These are phyloP conservation scores for Aspergillus sclerotiicarbonarius DNA, from an alignment of 495 filamentous ascomycete genomes.

Conservation along the genomic window DNA sequence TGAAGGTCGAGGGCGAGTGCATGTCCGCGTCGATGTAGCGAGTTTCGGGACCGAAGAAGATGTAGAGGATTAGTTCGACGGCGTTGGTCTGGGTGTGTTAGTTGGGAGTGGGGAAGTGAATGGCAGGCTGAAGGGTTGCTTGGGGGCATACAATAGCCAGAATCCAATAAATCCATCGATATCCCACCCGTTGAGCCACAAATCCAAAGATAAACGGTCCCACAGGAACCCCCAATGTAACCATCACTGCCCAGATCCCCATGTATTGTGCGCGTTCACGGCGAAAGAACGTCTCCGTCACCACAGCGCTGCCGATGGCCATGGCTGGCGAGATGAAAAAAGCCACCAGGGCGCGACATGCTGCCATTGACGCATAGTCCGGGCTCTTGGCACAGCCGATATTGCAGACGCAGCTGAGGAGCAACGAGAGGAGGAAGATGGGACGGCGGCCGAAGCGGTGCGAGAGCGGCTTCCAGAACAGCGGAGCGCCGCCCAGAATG, in stretches of 20 bases:
- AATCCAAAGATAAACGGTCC: constrained; percentile 53
- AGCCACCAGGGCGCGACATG: constrained; percentile 49
- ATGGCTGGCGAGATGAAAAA: constrained; percentile 55
- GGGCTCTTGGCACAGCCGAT: constrained; percentile 44
- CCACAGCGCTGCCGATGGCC: constrained; percentile 54
- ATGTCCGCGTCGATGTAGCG: constrained; percentile 43
- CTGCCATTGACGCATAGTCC: constrained; percentile 43
- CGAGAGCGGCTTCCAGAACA: constrained; percentile 57
- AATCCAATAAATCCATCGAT: constrained; percentile 44
- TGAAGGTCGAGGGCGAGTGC: constrained; percentile 31
- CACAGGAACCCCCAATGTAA: constrained; percentile 53
- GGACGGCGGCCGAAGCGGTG: constrained; percentile 54
- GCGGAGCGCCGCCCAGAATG: constrained; percentile 48
- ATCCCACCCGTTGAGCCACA: constrained; percentile 42
- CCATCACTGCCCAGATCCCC: constrained; percentile 54
- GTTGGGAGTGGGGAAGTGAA: not conserved
- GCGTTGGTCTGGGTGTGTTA: constrained; percentile 44
- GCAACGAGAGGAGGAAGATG: constrained; percentile 48
- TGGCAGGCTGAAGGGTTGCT: not conserved
- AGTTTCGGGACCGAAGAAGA: constrained; percentile 59
- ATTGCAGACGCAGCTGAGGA: constrained; percentile 45
- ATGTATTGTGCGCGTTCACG: constrained; percentile 50
- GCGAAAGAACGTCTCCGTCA: constrained; percentile 52
- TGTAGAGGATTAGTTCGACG: constrained; percentile 49
- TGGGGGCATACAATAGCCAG: constrained; percentile 46